Conservation (phyloP, 139 green algal genomes). For the Tetradesmus lagerheimii region DNA sequence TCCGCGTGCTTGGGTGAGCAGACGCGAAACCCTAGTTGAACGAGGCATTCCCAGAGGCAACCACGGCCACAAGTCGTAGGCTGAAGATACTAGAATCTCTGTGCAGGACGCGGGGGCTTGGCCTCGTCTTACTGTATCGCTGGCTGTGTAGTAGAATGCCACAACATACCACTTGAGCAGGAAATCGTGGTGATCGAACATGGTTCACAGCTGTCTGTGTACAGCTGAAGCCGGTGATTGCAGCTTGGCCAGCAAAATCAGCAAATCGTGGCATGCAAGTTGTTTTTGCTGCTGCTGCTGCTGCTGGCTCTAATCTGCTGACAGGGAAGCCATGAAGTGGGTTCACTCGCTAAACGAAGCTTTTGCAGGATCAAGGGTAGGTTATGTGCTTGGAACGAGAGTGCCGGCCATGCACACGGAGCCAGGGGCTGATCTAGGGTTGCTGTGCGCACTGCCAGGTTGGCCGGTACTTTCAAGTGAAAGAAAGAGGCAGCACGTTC, state of each 20-base stretch:
- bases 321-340: neutral
- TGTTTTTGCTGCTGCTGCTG: neutral
- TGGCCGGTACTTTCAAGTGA: slow-evolving; percentile 70
- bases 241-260: neutral
- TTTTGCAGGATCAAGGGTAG: neutral
- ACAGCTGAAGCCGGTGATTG: neutral
- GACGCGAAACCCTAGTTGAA: too few relatives aligned
- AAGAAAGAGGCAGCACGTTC: slow-evolving; percentile 66
- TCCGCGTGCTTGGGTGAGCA: too few relatives aligned
- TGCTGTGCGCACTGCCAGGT: slow-evolving; percentile 60
- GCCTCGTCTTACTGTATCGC: too few relatives aligned
- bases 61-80: too few relatives aligned
- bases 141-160: neutral
- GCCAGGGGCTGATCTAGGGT: too few relatives aligned
- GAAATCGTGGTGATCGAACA: neutral
- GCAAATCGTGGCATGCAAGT: neutral
- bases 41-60: too few relatives aligned
- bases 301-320: neutral
- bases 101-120: too few relatives aligned
- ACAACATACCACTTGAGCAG: neutral
- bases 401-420: neutral
- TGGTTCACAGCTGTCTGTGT: neutral
- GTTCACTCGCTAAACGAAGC: neutral
- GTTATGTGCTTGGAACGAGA: neutral
- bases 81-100: too few relatives aligned